Percentiles rank a stretch among this genome's conserved stretches.
Evolutionary conservation across 208 protist genomes (phyloP).

Genomic region (Leishmania gerbilli): DNA sequence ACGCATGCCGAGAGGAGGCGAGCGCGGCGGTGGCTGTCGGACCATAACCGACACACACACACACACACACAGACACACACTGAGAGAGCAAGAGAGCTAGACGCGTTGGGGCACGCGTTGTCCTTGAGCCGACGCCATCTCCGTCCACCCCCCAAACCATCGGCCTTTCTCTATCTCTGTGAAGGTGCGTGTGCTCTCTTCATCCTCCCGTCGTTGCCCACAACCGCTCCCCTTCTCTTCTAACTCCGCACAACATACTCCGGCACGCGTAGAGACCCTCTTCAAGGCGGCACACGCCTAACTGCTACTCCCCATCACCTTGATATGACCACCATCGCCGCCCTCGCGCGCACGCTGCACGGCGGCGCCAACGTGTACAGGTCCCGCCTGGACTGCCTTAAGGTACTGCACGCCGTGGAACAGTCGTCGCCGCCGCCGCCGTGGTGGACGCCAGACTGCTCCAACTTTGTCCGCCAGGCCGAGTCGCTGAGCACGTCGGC

Average conservation of each 20-base stretch:
- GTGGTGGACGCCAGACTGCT: constrained; percentile 65
- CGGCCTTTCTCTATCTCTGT: background rate
- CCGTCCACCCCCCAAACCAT: background rate
- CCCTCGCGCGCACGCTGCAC: constrained; percentile 28
- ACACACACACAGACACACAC: too few relatives aligned
- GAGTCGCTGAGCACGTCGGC: constrained; percentile 4
- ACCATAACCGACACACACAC: background rate
- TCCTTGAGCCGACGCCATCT: background rate
- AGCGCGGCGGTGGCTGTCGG: background rate
- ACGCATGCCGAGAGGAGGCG: background rate
- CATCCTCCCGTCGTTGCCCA: too few relatives aligned
- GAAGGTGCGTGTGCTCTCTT: background rate
- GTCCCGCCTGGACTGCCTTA: constrained; percentile 41
- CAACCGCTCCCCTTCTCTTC: background rate
- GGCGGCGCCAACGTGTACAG: constrained; percentile 52
- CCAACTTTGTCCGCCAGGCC: constrained; percentile 32
- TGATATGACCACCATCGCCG: constrained; percentile 14
- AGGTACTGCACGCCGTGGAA: constrained; percentile 38
- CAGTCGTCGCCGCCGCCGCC: constrained; percentile 23
- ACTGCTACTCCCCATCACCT: background rate
- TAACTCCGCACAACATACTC: background rate
- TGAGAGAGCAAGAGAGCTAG: background rate
- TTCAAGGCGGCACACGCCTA: background rate
- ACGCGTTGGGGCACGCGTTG: background rate
- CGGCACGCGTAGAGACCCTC: background rate